phyloP scores from a whole-genome alignment of 495 filamentous ascomycete species.

The Opeltia flavorubescens region DNA sequence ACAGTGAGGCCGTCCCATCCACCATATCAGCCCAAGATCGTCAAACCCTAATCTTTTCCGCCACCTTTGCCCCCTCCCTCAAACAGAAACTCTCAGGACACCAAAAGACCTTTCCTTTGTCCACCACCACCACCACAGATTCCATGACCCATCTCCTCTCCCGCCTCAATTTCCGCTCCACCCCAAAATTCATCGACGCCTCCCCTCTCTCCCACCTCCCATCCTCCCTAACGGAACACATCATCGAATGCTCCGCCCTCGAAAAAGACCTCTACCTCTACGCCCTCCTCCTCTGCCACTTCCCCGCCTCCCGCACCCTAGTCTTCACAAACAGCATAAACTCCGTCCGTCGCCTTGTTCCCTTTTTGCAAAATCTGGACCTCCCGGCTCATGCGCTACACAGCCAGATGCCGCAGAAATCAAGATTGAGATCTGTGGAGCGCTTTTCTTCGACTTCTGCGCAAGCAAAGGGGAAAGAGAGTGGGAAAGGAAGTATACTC shows the following conservation, averaged over 20 bases:
- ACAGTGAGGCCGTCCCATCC: conserved; percentile 15
- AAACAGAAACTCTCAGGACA: conserved; percentile 84
- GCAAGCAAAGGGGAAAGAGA: not conserved
- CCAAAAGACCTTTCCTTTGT: conserved; percentile 34
- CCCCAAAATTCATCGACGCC: conserved; percentile 83
- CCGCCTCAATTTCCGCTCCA: conserved; percentile 74
- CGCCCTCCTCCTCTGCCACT: conserved; percentile 58
- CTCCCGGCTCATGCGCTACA: conserved; percentile 70
- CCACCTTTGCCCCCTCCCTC: conserved; percentile 80
- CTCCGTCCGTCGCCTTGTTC: conserved; percentile 73
- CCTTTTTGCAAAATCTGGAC: conserved; percentile 70
- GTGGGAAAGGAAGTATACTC: conserved; percentile 41
- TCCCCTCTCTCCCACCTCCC: conserved; percentile 84
- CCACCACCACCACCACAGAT: conserved; percentile 53
- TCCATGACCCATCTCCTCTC: conserved; percentile 87
- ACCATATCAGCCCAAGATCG: conserved; percentile 21
- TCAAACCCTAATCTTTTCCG: conserved; percentile 92
- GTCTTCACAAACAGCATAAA: conserved; percentile 94
- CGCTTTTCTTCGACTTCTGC: conserved; percentile 49
- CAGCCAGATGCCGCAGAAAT: conserved; percentile 91
- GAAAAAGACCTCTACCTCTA: conserved; percentile 98
- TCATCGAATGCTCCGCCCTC: conserved; percentile 80
- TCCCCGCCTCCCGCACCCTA: conserved; percentile 63
- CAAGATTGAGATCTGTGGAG: conserved; percentile 84
- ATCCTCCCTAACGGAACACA: conserved; percentile 59